These are phyloP conservation scores for Hanseniaspora sp. DNA, from an alignment of 1,139 yeast genomes.

Conservation along the genomic window DNA sequence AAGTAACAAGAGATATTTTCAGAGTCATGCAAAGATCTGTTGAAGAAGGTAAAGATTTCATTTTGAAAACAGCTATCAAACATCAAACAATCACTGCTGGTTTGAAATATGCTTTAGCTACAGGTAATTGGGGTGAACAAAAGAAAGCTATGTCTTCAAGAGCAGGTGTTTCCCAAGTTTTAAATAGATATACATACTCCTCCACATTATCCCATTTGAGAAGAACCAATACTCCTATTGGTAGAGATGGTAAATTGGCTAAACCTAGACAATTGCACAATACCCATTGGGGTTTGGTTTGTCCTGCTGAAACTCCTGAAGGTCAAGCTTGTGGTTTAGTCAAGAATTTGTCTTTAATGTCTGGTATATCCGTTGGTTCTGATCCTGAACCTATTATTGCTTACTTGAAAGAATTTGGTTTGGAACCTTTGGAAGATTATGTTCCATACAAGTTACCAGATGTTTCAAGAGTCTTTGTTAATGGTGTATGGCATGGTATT, in stretches of 20 bases:
- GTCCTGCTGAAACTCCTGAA: conserved; percentile 99
- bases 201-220: conserved; percentile 95
- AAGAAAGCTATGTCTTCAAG: conserved; percentile 98
- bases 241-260: conserved; percentile 96
- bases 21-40: conserved; percentile 98
- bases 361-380: conserved; percentile 95
- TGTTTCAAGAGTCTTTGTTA: conserved; percentile 88
- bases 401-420: conserved; percentile 97
- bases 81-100: conserved; percentile 96
- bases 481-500: conserved; percentile 99
- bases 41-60: conserved; percentile 93
- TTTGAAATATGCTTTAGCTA: conserved; percentile 89
- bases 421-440: conserved; percentile 94
- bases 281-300: conserved; percentile 98
- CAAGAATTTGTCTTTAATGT: conserved; percentile 87
- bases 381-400: conserved; percentile 92
- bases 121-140: conserved; percentile 99
- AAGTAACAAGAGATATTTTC: conserved; percentile 86
- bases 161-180: conserved; percentile 98
- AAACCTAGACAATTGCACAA: conserved; percentile 98
- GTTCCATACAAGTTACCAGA: conserved; percentile 87
- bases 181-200: conserved; percentile 93
- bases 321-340: conserved; percentile 99
- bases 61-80: conserved; percentile 89
- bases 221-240: conserved; percentile 97